Evolutionary conservation across 2,329 filamentous ascomycete genomes (phyloP), one percentile per base, ranked within the genome.

Genomic region (Paecilomyces sp.): DNA sequence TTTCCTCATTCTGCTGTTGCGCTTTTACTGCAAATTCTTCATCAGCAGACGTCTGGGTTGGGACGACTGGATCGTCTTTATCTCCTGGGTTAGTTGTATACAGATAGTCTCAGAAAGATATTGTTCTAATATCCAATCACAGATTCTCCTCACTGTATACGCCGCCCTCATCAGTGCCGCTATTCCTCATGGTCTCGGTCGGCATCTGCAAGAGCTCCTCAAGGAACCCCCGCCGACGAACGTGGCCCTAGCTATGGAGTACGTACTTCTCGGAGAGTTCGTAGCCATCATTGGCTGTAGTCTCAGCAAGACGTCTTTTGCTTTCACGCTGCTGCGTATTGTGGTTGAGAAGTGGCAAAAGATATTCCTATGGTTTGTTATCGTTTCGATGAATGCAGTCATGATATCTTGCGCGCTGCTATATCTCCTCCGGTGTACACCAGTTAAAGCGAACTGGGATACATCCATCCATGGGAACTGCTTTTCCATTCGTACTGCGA

Each of bases 241-340:
- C 7, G 3, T 28, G 12, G 8, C 50, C 18, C 25, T 53, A 12
- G 18, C 5, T 18, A 25, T 53, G 18, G 25, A 53, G 18, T 53
- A 53, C 50, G 50, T 53, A 1, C 18, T 53, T 6, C 7, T 53
- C 18, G 18, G 50, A 12, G 50, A 53, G 18, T 24, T 53, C 13
- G 50, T 53, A 22, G 50, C 13, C 8, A 66, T 67, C 54, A 61
- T 69, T 15, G 61, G 62, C 7, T 69, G 66, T 33, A 61, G 64
- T n/a, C 51, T 63, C 3, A 67, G 66, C 51, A 68, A 68, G 60
- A 69, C 67, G 0, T 66, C 67, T 2, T 68, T 69, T 50, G 66
- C 67, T 5, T 60, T 69, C 53, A 68, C 65, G 1, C 61, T 69
- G 3, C 41, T 68, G 56, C 67, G 67, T 2, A 68, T 68, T 33